phyloP scores from a whole-genome alignment of 2,329 filamentous ascomycete genomes.

The Epichloe typhina region DNA sequence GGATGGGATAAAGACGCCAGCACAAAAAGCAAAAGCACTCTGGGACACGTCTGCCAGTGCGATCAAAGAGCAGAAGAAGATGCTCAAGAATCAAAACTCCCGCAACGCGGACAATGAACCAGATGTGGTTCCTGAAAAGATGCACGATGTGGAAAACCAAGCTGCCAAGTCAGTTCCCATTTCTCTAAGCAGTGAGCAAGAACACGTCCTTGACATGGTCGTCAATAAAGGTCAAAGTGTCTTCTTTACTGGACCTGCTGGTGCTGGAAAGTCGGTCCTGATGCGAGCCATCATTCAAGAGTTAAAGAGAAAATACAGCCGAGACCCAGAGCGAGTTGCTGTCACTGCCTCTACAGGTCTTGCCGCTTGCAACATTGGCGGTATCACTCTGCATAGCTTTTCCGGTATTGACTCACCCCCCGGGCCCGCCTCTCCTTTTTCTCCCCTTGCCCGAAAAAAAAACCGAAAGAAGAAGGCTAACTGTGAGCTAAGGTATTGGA shows the following conservation, averaged over 20 bases:
- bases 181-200: conserved; percentile 75
- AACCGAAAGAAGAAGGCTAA: background rate
- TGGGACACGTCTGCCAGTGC: conserved; percentile 68
- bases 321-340: conserved; percentile 72
- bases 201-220: conserved; percentile 70
- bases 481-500: conserved; percentile 45
- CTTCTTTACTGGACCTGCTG: conserved; percentile 95
- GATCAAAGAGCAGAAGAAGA: conserved; percentile 66
- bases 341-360: conserved; percentile 93
- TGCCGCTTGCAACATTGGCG: conserved; percentile 92
- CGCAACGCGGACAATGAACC: conserved; percentile 25
- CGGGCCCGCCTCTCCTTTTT: too few species aligned
- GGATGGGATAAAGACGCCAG: conserved; percentile 17
- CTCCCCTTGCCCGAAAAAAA: background rate
- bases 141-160: conserved; percentile 25
- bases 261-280: conserved; percentile 92
- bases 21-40: conserved; percentile 24
- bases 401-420: conserved; percentile 38
- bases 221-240: conserved; percentile 72
- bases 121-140: conserved; percentile 23
- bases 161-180: conserved; percentile 38
- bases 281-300: conserved; percentile 82
- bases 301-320: conserved; percentile 60
- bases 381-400: conserved; percentile 92
- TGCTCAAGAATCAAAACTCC: conserved; percentile 45